Base-by-base conservation (phyloP, 2,329 filamentous ascomycete species). In the Fusarium clavum region DNA sequence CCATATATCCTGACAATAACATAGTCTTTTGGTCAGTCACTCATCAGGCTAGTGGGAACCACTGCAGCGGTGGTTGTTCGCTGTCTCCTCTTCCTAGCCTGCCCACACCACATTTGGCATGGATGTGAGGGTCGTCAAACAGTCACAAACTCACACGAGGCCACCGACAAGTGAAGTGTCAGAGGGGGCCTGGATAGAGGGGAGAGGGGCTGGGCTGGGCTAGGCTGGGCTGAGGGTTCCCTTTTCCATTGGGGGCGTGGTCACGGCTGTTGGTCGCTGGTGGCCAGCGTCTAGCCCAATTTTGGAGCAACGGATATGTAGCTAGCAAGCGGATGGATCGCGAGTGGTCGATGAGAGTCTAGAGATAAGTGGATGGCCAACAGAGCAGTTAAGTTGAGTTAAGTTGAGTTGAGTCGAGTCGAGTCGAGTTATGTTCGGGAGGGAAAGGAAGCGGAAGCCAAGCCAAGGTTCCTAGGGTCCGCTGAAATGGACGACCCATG, bases 241-340 rank as follows among this genome's bases (percentile, higher is more conserved):
- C 54, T 38, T 64, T 60, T 18, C 38, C 34, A 67, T 58, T 63
- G 64, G 64, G 65, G 69, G 53, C 56, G 60, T 53, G 69, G 64
- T 48, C 64, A 60, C 61, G 51, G 48, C 67, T 72, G 71, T 72
- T 75, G 73, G 73, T 68, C 67, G 58, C 67, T 72, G 65, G 65
- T 52, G 61, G 58, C 61, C 61, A 69, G 70, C 72, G 69, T 64
- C 73, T 75, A 75, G 73, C 65, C 65, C 44, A 66, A 75, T 73
- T 60, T 61, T 75, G 56, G 66, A 65, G 69, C 68, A 62, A 62
- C 47, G 59, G 54, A 60, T 54, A 74, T 73, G 73, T 75, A 73
- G 65, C 73, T 74, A 75, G 62, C 48, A 64, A 38, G 53, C 47
- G 43, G 49, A 75, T 72, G 73, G 66, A 72, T 75, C 62, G 64